Evolutionary conservation across 176 grass and related monocot genomes (phyloP).

Genomic region (Musa troglodytarum): DNA sequence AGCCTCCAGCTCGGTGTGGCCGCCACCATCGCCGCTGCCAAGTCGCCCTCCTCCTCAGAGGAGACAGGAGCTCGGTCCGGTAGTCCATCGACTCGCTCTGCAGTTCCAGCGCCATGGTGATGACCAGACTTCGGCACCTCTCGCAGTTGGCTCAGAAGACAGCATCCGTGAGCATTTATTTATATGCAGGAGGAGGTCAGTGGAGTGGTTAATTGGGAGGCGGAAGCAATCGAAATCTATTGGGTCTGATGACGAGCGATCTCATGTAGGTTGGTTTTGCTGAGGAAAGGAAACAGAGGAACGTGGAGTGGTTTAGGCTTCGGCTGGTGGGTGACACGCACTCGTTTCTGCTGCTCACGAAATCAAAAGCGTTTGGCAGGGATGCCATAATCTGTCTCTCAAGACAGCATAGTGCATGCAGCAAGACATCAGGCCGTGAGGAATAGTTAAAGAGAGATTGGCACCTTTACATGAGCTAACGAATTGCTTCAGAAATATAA

Average conservation of each 20-base stretch:
- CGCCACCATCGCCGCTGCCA: slow-evolving; percentile 6
- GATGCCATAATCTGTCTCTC: neutral
- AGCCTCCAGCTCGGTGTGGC: slow-evolving; percentile 42
- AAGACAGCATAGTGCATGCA: no score
- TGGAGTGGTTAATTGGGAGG: neutral
- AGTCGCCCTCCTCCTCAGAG: neutral
- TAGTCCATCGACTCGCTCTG: slow-evolving; percentile 22
- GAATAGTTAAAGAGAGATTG: no score
- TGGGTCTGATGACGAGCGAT: neutral
- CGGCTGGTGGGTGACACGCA: neutral
- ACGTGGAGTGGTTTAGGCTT: neutral
- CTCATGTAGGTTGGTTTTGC: neutral
- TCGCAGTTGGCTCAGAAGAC: neutral
- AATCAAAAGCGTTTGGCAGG: neutral
- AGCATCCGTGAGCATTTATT: neutral
- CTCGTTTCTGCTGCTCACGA: neutral
- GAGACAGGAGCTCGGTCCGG: slow-evolving; percentile 7
- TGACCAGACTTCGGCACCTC: neutral
- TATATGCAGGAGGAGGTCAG: neutral
- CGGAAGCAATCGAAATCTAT: neutral
- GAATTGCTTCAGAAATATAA: no score
- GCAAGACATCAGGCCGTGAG: no score
- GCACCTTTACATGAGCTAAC: no score
- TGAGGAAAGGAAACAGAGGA: neutral
- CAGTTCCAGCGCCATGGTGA: slow-evolving; percentile 6